A percentile compares a stretch with the other conserved stretches of the same genome.
Evolutionary conservation across 2,329 filamentous ascomycete species (phyloP).

Genomic region (Ceratocystis lukuohia): DNA sequence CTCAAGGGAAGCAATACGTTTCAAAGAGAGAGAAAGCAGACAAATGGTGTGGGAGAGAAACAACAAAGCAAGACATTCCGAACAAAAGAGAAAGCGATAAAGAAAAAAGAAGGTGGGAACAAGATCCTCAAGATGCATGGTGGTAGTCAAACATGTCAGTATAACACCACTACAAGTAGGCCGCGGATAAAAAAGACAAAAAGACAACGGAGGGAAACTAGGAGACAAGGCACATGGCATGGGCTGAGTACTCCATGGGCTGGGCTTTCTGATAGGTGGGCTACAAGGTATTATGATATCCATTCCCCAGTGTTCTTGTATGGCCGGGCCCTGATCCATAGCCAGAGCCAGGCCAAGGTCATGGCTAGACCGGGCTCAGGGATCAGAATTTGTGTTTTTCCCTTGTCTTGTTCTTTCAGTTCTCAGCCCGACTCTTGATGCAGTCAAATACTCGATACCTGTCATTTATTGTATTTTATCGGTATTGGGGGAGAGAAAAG

Average conservation of each 20-base stretch:
- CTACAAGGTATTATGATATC: background rate
- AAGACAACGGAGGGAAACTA: background rate
- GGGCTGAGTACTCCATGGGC: background rate
- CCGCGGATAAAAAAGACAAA: background rate
- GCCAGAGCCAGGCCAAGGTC: background rate
- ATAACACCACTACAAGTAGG: background rate
- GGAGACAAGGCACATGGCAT: background rate
- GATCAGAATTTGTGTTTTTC: background rate
- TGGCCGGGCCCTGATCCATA: background rate
- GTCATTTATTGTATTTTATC: too few species aligned
- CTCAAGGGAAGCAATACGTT: background rate
- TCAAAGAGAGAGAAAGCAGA: too few species aligned
- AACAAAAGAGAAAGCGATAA: background rate
- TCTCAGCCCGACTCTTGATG: too few species aligned
- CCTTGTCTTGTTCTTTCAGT: too few species aligned
- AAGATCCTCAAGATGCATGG: background rate
- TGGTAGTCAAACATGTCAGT: background rate
- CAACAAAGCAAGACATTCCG: background rate
- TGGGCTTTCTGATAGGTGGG: background rate
- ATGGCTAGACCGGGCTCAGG: background rate
- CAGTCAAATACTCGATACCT: too few species aligned
- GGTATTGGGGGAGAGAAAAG: too few species aligned
- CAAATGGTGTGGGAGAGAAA: background rate
- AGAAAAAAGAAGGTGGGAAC: conserved; percentile 1
- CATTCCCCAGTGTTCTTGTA: background rate